phyloP scores from a whole-genome alignment of 1,284 basidiomycete genomes.

The Anthracocystis panici-leucophaei region DNA sequence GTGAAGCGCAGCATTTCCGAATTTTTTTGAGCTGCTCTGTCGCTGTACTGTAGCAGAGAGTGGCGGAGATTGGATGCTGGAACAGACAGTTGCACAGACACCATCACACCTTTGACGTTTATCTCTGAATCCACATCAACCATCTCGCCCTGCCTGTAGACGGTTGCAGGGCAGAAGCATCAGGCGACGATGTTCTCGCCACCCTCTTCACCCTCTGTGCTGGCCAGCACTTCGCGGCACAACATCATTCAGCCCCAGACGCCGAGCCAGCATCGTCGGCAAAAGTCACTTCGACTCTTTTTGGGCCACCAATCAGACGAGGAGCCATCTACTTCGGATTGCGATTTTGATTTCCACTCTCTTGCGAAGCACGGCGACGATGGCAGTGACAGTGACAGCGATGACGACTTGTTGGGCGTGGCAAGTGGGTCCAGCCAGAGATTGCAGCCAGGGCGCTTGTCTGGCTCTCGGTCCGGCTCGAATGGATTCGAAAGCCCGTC shows the following conservation, averaged over 20 bases:
- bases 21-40: neutral
- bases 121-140: neutral
- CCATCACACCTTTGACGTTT: neutral
- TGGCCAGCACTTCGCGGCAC: slow-evolving; percentile 49
- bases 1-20: slow-evolving; percentile 2
- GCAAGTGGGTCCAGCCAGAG: slow-evolving; percentile 11
- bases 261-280: slow-evolving; percentile 8
- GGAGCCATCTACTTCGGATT: slow-evolving; percentile 13
- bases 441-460: slow-evolving; percentile 20
- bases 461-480: neutral
- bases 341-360: slow-evolving; percentile 7
- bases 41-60: neutral
- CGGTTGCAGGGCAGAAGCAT: neutral
- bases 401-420: neutral
- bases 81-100: neutral
- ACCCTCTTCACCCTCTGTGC: slow-evolving; percentile 40
- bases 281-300: slow-evolving; percentile 48
- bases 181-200: slow-evolving; percentile 30
- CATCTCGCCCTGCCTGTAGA: neutral
- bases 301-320: slow-evolving; percentile 43
- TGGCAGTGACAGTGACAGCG: slow-evolving; percentile 16
- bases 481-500: neutral
- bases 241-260: slow-evolving; percentile 36
- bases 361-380: slow-evolving; percentile 5
- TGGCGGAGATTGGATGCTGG: slow-evolving; percentile 10